Evolutionary conservation across 331 rosid species (phyloP).

Genomic region (Erythrophleum ivorense): DNA sequence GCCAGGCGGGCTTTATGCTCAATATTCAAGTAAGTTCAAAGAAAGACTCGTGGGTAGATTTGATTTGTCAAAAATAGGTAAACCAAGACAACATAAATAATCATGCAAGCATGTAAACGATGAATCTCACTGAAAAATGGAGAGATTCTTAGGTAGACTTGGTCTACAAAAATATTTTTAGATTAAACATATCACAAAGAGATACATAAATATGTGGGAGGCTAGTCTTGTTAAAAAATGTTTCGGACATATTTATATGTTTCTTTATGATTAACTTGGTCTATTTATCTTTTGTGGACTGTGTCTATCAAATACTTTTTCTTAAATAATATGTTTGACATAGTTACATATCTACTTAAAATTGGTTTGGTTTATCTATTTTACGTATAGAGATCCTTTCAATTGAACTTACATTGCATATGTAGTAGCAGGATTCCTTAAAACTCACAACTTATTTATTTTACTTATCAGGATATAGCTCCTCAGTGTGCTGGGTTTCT

Average conservation of each 20-base stretch:
- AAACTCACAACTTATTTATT: slow-evolving; percentile 29
- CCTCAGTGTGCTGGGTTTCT: slow-evolving; percentile 91
- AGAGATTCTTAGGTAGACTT: neutral
- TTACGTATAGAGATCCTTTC: neutral
- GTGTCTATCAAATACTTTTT: neutral
- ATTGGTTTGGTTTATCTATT: neutral
- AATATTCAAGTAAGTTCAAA: slow-evolving; percentile 79
- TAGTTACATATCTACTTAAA: neutral
- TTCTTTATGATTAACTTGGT: no score
- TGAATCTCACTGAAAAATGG: neutral
- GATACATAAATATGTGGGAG: neutral
- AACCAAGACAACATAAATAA: neutral
- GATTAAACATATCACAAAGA: neutral
- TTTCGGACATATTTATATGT: no score
- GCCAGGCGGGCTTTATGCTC: slow-evolving; percentile 94
- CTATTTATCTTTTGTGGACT: no score
- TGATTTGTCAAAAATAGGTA: neutral
- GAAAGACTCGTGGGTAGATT: neutral
- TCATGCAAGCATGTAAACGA: no score
- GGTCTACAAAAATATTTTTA: neutral
- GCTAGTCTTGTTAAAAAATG: no score
- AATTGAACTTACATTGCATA: neutral
- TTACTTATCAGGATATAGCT: slow-evolving; percentile 81
- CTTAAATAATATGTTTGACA: neutral
- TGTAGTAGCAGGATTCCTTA: neutral